A percentile compares a stretch with the other conserved stretches of the same genome.
phyloP scores from a whole-genome alignment of 768 basidiomycete species.

The Boletellus ananas region DNA sequence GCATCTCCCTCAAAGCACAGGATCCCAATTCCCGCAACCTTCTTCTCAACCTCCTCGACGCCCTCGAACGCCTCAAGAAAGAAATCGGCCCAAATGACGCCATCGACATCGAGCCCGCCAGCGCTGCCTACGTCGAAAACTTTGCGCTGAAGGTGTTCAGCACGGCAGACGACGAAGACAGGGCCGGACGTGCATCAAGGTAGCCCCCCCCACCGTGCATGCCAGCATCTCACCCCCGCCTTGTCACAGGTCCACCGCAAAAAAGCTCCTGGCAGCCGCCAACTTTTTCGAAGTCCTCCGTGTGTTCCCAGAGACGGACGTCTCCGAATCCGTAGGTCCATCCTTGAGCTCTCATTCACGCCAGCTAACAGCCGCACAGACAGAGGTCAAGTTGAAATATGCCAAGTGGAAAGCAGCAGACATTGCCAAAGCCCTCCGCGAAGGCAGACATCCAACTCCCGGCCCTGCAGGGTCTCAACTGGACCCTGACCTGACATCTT shows the following conservation, averaged over 20 bases:
- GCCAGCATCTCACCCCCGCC: conserved; percentile 3
- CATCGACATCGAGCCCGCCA: conserved; percentile 75
- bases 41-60: conserved; percentile 68
- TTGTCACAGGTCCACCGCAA: conserved; percentile 75
- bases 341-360: not conserved
- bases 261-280: conserved; percentile 91
- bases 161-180: conserved; percentile 87
- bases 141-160: conserved; percentile 90
- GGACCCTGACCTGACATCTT: conserved; percentile 19
- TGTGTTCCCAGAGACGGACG: conserved; percentile 60
- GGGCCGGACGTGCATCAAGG: conserved; percentile 73
- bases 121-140: conserved; percentile 90
- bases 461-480: conserved; percentile 61
- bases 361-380: conserved; percentile 39
- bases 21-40: conserved; percentile 61
- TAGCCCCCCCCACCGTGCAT: conserved; percentile 31
- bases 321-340: conserved; percentile 53
- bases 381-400: conserved; percentile 86
- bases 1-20: conserved; percentile 70
- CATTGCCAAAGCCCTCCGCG: conserved; percentile 91
- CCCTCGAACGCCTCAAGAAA: conserved; percentile 77
- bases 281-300: conserved; percentile 90
- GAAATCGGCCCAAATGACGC: conserved; percentile 74
- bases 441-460: conserved; percentile 78
- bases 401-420: conserved; percentile 98